Percentiles rank a stretch among this genome's conserved stretches.
Conservation (phyloP, 768 basidiomycete genomes). For the Nevesoporus exiguus region DNA sequence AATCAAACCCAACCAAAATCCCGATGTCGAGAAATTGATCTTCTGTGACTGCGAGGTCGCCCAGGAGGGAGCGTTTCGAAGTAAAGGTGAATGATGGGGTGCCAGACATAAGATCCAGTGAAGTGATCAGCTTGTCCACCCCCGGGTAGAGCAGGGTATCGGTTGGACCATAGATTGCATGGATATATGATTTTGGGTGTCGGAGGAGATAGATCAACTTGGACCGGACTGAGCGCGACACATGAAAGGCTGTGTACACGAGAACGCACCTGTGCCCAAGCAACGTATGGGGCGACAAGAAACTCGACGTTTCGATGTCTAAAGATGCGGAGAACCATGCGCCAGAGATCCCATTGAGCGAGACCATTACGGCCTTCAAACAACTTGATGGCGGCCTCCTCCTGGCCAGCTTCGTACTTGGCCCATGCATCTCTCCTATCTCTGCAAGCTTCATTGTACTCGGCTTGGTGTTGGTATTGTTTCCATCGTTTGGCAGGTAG, state of each 20-base stretch:
- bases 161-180: slow-evolving; percentile 87
- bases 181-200: slow-evolving; percentile 90
- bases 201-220: slow-evolving; percentile 94
- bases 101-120: slow-evolving; percentile 69
- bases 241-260: background rate
- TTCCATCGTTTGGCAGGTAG: slow-evolving; percentile 73
- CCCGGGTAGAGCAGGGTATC: slow-evolving; percentile 87
- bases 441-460: slow-evolving; percentile 64
- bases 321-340: slow-evolving; percentile 88
- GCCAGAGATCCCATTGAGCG: slow-evolving; percentile 90
- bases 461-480: slow-evolving; percentile 45
- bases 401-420: slow-evolving; percentile 89
- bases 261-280: slow-evolving; percentile 87
- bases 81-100: slow-evolving; percentile 78
- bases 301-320: slow-evolving; percentile 95
- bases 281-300: slow-evolving; percentile 90
- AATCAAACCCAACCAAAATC: slow-evolving; percentile 87
- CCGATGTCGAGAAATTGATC: slow-evolving; percentile 95
- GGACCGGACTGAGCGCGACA: slow-evolving; percentile 6
- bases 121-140: slow-evolving; percentile 87
- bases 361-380: slow-evolving; percentile 75
- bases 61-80: slow-evolving; percentile 74
- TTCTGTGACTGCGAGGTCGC: slow-evolving; percentile 61
- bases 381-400: slow-evolving; percentile 81
- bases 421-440: slow-evolving; percentile 86